Conservation (phyloP, 257 asterid species). For the Gentiana dahurica region DNA sequence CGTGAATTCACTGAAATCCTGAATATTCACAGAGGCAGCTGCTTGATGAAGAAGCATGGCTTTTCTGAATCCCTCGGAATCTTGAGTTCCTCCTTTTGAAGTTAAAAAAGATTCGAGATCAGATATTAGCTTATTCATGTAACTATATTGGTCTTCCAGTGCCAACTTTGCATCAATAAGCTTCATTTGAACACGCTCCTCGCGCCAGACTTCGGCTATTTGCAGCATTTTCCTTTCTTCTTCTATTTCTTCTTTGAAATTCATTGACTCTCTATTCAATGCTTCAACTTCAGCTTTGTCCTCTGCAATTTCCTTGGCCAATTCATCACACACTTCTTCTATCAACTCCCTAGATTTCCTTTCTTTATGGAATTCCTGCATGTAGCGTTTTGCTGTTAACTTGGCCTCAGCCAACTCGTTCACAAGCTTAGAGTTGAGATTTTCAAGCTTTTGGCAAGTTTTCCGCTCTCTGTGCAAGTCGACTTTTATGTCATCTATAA, state of each 20-base stretch:
- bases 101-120: slow-evolving; percentile 36
- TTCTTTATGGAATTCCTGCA: slow-evolving; percentile 54
- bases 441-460: slow-evolving; percentile 46
- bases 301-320: slow-evolving; percentile 64
- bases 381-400: slow-evolving; percentile 39
- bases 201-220: slow-evolving; percentile 81
- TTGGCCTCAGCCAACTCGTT: slow-evolving; percentile 48
- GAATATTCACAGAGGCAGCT: slow-evolving; percentile 37
- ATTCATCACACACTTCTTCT: slow-evolving; percentile 70
- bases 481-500: slow-evolving; percentile 42
- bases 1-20: slow-evolving; percentile 39
- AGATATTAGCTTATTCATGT: slow-evolving; percentile 41
- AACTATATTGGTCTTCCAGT: slow-evolving; percentile 49
- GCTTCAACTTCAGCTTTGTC: slow-evolving; percentile 53
- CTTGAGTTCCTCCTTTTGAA: slow-evolving; percentile 16
- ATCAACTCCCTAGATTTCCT: slow-evolving; percentile 50
- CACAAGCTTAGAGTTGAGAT: slow-evolving; percentile 47
- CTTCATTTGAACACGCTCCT: slow-evolving; percentile 71
- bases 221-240: slow-evolving; percentile 73
- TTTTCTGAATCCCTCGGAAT: slow-evolving; percentile 33
- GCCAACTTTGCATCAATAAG: slow-evolving; percentile 59
- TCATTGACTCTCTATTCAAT: slow-evolving; percentile 41
- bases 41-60: slow-evolving; percentile 39
- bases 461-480: slow-evolving; percentile 48
- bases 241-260: slow-evolving; percentile 47